Conservation (phyloP, 2,329 filamentous ascomycete genomes). For the Colletotrichum caudatum region DNA sequence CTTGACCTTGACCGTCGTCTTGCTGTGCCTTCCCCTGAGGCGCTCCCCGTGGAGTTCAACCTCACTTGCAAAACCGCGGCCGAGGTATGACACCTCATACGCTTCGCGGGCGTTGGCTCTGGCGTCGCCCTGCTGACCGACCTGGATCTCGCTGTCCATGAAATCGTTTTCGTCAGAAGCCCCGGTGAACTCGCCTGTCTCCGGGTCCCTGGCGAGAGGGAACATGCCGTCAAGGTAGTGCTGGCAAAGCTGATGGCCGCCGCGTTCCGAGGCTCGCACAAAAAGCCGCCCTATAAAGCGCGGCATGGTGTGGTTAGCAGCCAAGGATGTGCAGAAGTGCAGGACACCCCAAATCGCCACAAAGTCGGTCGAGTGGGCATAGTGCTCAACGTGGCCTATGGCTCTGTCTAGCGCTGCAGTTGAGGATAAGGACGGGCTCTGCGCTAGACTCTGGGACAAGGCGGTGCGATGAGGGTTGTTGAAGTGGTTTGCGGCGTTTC, state of each 20-base stretch:
- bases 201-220: constrained; percentile 59
- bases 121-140: constrained; percentile 59
- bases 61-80: constrained; percentile 53
- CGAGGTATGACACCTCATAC: constrained; percentile 61
- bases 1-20: constrained; percentile 63
- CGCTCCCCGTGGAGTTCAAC: constrained; percentile 55
- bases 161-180: constrained; percentile 66
- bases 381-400: constrained; percentile 83
- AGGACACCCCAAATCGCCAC: constrained; percentile 81
- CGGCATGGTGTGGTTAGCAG: constrained; percentile 59
- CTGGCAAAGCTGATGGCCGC: constrained; percentile 68
- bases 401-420: constrained; percentile 59
- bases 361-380: constrained; percentile 79
- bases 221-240: constrained; percentile 75
- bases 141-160: constrained; percentile 68
- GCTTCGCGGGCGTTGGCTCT: constrained; percentile 59
- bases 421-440: constrained; percentile 54
- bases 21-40: constrained; percentile 45
- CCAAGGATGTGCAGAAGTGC: constrained; percentile 61
- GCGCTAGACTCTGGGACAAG: constrained; percentile 56
- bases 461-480: constrained; percentile 70
- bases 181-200: constrained; percentile 56
- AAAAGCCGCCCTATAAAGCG: constrained; percentile 75
- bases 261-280: constrained; percentile 53
- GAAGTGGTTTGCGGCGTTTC: constrained; percentile 83